Percentiles rank a stretch among this genome's conserved stretches.
phyloP scores from a whole-genome alignment of 148 eudicot genomes.

The Limonium bicolor region DNA sequence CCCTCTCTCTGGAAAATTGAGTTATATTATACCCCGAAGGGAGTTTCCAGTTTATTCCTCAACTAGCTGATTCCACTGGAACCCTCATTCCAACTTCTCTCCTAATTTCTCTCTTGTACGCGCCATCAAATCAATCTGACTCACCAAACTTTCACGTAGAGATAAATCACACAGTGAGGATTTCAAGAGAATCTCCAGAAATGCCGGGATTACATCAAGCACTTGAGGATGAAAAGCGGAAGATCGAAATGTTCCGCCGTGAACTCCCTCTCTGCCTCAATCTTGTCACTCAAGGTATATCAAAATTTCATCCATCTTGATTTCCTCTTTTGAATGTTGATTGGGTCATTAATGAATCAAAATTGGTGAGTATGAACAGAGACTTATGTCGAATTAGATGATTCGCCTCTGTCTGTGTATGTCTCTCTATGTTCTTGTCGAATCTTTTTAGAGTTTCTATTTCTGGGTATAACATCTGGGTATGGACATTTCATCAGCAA shows the following conservation, averaged over 20 bases:
- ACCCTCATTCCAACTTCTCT: neutral
- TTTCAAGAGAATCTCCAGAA: conserved; percentile 37
- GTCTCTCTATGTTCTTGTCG: too few relatives aligned
- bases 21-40: conserved; percentile 2
- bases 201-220: conserved; percentile 50
- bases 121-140: neutral
- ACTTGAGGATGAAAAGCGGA: conserved; percentile 54
- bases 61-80: neutral
- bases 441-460: too few relatives aligned
- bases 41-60: conserved; percentile 23
- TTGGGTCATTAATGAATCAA: too few relatives aligned
- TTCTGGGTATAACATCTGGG: too few relatives aligned
- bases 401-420: too few relatives aligned
- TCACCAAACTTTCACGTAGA: neutral
- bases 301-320: too few relatives aligned
- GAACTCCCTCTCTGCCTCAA: conserved; percentile 92
- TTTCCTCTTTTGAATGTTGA: too few relatives aligned
- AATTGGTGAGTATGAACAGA: too few relatives aligned
- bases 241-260: conserved; percentile 66
- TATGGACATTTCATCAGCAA: conserved; percentile 49
- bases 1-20: neutral
- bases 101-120: neutral
- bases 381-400: too few relatives aligned
- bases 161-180: conserved; percentile 8
- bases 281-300: conserved; percentile 94